Evolutionary conservation across 1,284 basidiomycete genomes (phyloP), one percentile per base, ranked within the genome.

Genomic region (Puccinia horiana): DNA sequence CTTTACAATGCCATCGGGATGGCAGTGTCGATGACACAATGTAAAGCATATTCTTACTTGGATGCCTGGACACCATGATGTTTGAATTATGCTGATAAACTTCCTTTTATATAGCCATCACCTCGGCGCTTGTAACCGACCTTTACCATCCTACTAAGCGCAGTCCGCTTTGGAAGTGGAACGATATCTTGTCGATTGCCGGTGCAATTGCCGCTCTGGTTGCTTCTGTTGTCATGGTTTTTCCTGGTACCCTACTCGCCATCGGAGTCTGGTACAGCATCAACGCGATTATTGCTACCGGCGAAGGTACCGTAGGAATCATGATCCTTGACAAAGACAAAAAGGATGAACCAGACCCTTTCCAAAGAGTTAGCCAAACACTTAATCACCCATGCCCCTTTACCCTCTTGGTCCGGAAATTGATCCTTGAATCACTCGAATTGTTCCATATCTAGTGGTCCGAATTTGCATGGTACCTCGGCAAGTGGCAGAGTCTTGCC

Each of bases 11-110:
- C 77, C 26, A 79, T 79, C 29, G 63, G 29, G 11, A 52, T 67
- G 35, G 77, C 63, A 65, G 67, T 69, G n/a, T 40, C 61, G 18
- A 79, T 79, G 65, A 81, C 69, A 42, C 78, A 81, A 63, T 73
- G 69, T 72, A 47, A 70, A 40, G 37, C 26, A 58, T 32, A 47
- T 8, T 26, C 26, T 47, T 20, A 11, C 14, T 6, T 26, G 35
- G 16, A 40, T 63, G 18, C 23, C 32, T 18, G 26, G n/a, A 26
- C 14, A 16, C 18, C 23, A 58, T 58, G 23, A 54, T 2, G 29
- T 54, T 23, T 26, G 2, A 42, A 26, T 26, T n/a, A 9, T 12
- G n/a, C 35, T 63, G 12, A 29, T 49, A 9, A 11, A 1, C 23
- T n/a, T 20, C 8, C 56, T 63, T 35, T 20, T 20, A 26, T 23